phyloP scores from a whole-genome alignment of 352 stramenopile species.

The Peronospora tabacina region DNA sequence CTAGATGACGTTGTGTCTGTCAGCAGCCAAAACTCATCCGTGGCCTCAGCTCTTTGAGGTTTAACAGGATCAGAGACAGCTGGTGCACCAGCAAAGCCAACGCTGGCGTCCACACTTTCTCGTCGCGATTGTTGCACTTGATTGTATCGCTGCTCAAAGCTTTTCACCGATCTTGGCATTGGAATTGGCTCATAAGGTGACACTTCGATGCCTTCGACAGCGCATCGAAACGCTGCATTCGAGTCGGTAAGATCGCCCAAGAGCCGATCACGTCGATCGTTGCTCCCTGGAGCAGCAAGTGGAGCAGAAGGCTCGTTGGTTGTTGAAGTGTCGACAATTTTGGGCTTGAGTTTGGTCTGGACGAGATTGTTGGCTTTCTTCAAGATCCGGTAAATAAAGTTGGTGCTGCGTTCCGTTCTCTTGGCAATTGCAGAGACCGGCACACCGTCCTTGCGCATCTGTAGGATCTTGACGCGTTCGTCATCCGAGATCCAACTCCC shows the following conservation, averaged over 20 bases:
- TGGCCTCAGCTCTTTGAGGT: neutral
- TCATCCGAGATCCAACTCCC: constrained; percentile 34
- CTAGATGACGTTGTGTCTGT: neutral
- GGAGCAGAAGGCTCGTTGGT: neutral
- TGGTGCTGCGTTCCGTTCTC: constrained; percentile 28
- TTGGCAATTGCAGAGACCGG: constrained; percentile 31
- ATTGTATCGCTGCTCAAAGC: neutral
- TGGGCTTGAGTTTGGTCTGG: constrained; percentile 17
- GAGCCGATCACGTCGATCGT: constrained; percentile 4
- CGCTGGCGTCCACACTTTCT: constrained; percentile 8
- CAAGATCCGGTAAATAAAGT: constrained; percentile 33
- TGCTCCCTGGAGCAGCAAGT: constrained; percentile 1
- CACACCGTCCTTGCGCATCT: constrained; percentile 35
- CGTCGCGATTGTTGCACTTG: constrained; percentile 9
- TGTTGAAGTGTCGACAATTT: constrained; percentile 1
- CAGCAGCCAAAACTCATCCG: constrained; percentile 13
- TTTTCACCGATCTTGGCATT: constrained; percentile 7
- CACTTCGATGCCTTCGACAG: constrained; percentile 25
- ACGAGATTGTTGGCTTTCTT: constrained; percentile 13
- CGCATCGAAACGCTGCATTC: constrained; percentile 13
- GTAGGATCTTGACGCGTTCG: constrained; percentile 33
- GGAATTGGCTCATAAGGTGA: constrained; percentile 20
- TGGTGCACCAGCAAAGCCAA: constrained; percentile 5
- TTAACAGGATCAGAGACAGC: neutral
- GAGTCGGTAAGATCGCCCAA: constrained; percentile 7